A percentile compares a stretch with the other conserved stretches of the same genome.
These are phyloP conservation scores for Secale cereale DNA, from an alignment of 176 grass and related monocot species.

Conservation along the genomic window DNA sequence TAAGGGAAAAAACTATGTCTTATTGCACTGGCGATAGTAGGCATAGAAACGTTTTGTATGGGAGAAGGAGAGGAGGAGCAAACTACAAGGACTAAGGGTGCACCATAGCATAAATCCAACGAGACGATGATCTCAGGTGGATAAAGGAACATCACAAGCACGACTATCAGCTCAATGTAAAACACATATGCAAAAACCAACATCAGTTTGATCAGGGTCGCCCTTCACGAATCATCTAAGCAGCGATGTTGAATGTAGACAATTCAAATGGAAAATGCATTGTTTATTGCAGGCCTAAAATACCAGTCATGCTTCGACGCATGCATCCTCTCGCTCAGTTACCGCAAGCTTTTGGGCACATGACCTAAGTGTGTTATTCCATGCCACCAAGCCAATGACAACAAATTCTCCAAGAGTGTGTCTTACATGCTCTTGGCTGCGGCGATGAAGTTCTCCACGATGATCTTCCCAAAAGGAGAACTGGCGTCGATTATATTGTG, in stretches of 20 bases:
- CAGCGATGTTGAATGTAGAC: conserved; percentile 22
- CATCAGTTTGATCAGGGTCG: conserved; percentile 25
- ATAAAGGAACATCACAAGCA: not conserved
- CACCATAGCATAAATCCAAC: not conserved
- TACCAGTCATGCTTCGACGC: conserved; percentile 14
- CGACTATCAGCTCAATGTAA: conserved; percentile 16
- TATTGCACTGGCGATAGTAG: not conserved
- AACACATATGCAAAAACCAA: conserved; percentile 18
- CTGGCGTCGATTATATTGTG: no score
- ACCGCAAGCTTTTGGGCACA: no score
- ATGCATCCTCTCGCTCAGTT: no score
- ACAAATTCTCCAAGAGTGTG: no score
- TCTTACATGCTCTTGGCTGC: no score
- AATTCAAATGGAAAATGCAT: conserved; percentile 48
- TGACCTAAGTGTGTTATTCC: no score
- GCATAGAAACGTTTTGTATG: not conserved
- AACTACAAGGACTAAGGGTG: not conserved
- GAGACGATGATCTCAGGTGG: not conserved
- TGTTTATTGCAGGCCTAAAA: conserved; percentile 75
- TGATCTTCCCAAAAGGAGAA: no score
- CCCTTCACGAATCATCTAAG: conserved; percentile 39
- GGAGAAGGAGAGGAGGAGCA: not conserved
- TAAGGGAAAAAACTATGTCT: not conserved
- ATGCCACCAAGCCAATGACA: no score
- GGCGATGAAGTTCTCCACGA: no score